Percentiles rank a stretch among this genome's conserved stretches.
These are phyloP conservation scores for Agastache rugosa DNA, from an alignment of 257 asterid genomes.

Conservation along the genomic window DNA sequence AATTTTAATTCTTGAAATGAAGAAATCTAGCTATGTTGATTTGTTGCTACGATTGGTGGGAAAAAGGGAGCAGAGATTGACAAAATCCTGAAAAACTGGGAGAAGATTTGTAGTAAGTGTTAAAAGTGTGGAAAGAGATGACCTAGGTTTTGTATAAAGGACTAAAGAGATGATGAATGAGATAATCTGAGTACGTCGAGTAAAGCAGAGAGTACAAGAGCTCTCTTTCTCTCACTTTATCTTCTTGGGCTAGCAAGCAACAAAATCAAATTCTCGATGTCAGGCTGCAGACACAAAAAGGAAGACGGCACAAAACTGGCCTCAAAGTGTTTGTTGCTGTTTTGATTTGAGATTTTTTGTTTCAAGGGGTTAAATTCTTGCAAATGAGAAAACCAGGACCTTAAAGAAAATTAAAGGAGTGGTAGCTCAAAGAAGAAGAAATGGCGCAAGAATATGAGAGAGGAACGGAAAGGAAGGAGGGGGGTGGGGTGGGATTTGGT, in stretches of 20 bases:
- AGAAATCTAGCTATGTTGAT: background rate
- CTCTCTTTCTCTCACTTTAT: background rate
- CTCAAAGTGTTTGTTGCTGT: background rate
- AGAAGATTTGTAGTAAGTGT: background rate
- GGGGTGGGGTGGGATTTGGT: slow-evolving; percentile 24
- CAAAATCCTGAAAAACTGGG: background rate
- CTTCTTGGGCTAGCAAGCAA: background rate
- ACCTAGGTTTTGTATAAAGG: slow-evolving; percentile 37
- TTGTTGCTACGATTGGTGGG: background rate
- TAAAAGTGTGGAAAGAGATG: background rate
- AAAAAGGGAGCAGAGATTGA: background rate
- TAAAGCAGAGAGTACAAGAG: slow-evolving; percentile 5
- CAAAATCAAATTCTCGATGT: slow-evolving; percentile 33
- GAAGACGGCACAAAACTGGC: background rate
- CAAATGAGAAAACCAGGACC: slow-evolving; percentile 29
- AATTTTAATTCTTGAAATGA: background rate
- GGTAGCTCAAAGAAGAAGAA: background rate
- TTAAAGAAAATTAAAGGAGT: slow-evolving; percentile 19
- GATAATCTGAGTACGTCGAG: background rate
- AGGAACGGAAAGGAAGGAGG: slow-evolving; percentile 5
- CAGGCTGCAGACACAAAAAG: slow-evolving; percentile 24
- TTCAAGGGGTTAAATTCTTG: slow-evolving; percentile 8
- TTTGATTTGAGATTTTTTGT: slow-evolving; percentile 1
- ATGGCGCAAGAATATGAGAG: slow-evolving; percentile 20
- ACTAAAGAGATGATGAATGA: background rate